Conservation (phyloP, 306 rosid species). For the Carpinus viminea region DNA sequence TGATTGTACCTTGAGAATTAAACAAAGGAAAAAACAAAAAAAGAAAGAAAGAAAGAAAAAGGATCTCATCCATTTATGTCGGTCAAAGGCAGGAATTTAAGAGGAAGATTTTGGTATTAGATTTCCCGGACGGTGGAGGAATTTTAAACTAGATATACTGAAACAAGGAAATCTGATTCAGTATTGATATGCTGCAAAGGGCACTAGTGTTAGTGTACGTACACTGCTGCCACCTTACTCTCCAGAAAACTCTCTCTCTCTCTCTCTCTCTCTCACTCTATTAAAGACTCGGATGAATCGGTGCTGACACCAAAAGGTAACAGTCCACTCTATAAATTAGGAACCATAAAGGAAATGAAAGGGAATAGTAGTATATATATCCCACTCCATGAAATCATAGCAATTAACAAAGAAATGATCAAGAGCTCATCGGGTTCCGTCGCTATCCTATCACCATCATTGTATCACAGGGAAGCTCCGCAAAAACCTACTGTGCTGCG, state of each 20-base stretch:
- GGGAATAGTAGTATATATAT: too few species aligned
- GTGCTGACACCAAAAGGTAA: too few species aligned
- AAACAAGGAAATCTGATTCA: neutral
- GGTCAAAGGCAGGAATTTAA: slow-evolving; percentile 10
- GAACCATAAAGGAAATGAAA: neutral
- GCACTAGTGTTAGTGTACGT: neutral
- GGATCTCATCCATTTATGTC: neutral
- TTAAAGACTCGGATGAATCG: neutral
- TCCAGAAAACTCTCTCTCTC: neutral
- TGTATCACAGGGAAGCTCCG: neutral
- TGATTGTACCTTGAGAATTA: neutral
- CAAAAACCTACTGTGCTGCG: neutral
- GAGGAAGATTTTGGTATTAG: neutral
- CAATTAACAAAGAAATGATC: too few species aligned
- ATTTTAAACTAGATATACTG: neutral
- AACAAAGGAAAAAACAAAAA: accelerated
- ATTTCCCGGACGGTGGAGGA: neutral
- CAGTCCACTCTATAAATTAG: neutral
- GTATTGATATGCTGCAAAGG: neutral
- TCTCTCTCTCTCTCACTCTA: neutral
- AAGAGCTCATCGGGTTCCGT: neutral
- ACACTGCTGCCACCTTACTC: neutral
- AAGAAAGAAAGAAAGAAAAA: neutral
- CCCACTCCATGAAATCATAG: too few species aligned
- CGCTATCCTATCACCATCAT: neutral